Evolutionary conservation across 306 rosid genomes (phyloP).

Genomic region (Arachis hypogaea): DNA sequence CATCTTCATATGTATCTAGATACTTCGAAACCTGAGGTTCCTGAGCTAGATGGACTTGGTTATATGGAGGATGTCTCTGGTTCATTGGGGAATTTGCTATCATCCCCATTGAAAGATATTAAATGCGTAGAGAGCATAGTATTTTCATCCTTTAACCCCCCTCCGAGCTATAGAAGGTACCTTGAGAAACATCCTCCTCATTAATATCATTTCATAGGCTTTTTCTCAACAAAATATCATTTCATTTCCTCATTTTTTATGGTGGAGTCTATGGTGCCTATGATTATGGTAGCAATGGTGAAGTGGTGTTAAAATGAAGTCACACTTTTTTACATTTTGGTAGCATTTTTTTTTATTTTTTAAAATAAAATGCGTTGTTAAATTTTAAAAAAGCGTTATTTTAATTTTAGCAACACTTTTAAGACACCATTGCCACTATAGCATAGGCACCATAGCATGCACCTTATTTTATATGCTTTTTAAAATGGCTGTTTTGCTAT

Average conservation of each 20-base stretch:
- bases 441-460: no score
- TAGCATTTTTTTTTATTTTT: no score
- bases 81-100: slow-evolving; percentile 76
- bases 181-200: slow-evolving; percentile 14
- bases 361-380: no score
- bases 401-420: no score
- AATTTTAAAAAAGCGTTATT: no score
- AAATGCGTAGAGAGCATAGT: slow-evolving; percentile 87
- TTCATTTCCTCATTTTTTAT: background rate
- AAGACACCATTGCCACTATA: no score
- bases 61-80: slow-evolving; percentile 95
- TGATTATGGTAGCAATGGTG: no score
- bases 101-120: slow-evolving; percentile 71
- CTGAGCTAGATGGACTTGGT: slow-evolving; percentile 91
- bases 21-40: slow-evolving; percentile 64
- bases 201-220: slow-evolving; percentile 21
- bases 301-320: no score
- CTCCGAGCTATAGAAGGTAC: slow-evolving; percentile 96
- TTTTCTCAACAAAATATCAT: background rate
- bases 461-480: slow-evolving; percentile 10
- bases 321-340: no score
- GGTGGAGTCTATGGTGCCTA: no score
- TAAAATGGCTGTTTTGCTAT: slow-evolving; percentile 36
- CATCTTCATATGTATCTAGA: slow-evolving; percentile 51
- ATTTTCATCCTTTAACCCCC: slow-evolving; percentile 96